Evolutionary conservation across 2,329 filamentous ascomycete genomes (phyloP).

Genomic region (Penicillium polonicum): DNA sequence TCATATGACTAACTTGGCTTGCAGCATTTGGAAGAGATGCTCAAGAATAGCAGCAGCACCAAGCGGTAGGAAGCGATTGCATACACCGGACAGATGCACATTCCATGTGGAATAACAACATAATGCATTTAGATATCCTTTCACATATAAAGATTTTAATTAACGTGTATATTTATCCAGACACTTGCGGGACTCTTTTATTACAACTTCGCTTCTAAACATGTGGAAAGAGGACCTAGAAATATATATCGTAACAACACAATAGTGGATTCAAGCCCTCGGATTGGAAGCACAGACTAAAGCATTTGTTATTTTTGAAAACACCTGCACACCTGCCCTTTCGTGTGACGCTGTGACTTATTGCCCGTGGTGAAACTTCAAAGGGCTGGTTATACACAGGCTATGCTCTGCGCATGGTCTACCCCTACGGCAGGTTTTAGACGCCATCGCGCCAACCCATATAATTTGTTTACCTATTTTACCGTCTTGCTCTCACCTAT

Average conservation of each 20-base stretch:
- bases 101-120: slow-evolving; percentile 1
- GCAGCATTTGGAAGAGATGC: slow-evolving; percentile 44
- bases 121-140: slow-evolving; percentile 4
- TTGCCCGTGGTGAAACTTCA: too few species aligned
- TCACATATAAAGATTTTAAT: slow-evolving; percentile 7
- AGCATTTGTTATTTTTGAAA: not conserved
- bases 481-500: too few species aligned
- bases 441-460: too few species aligned
- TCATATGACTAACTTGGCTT: not conserved
- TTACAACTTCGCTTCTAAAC: not conserved
- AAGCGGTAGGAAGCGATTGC: slow-evolving; percentile 28
- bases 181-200: not conserved
- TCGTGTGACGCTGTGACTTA: not conserved
- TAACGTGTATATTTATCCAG: not conserved
- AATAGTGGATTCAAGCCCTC: not conserved
- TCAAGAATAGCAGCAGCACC: slow-evolving; percentile 35
- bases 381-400: too few species aligned
- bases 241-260: too few species aligned
- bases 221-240: not conserved
- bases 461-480: too few species aligned
- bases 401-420: too few species aligned
- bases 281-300: not conserved
- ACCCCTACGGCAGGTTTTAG: too few species aligned
- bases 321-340: not conserved
- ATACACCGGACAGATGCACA: slow-evolving; percentile 14